Percentiles rank a stretch among this genome's conserved stretches.
Evolutionary conservation across 2,329 filamentous ascomycete genomes (phyloP).

Genomic region (Aspergillus texensis): DNA sequence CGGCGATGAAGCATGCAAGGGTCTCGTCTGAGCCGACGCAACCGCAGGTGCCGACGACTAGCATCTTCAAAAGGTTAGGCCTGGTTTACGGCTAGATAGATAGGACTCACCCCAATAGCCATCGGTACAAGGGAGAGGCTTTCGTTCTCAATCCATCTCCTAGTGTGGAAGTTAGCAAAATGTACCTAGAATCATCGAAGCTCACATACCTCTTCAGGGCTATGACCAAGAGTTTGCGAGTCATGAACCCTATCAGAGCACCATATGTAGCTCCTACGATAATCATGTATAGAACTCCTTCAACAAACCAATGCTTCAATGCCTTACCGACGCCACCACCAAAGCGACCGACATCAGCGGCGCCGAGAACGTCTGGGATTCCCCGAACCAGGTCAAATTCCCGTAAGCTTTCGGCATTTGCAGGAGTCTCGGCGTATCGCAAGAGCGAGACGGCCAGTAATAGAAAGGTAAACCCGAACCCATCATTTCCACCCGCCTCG

Average conservation of each 20-base stretch:
- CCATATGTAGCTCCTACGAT: constrained; percentile 58
- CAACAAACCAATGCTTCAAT: constrained; percentile 60
- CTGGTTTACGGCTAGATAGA: background rate
- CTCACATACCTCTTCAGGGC: constrained; percentile 33
- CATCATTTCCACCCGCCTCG: constrained; percentile 65
- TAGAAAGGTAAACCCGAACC: constrained; percentile 64
- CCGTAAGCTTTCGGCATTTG: constrained; percentile 20
- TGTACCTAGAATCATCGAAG: background rate
- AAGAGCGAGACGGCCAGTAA: constrained; percentile 62
- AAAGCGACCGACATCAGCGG: constrained; percentile 52
- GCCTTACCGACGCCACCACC: constrained; percentile 57
- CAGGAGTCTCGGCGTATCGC: constrained; percentile 51
- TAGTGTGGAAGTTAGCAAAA: constrained; percentile 18
- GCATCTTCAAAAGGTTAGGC: constrained; percentile 46
- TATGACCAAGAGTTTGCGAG: constrained; percentile 51
- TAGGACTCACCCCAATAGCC: constrained; percentile 48
- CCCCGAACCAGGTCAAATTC: constrained; percentile 24
- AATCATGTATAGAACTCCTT: constrained; percentile 64
- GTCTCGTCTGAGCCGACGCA: constrained; percentile 62
- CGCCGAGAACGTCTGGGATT: constrained; percentile 31
- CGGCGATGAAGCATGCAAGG: constrained; percentile 63
- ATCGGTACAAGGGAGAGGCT: constrained; percentile 57
- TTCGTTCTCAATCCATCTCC: constrained; percentile 60
- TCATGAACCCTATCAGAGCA: constrained; percentile 52
- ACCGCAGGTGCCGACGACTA: constrained; percentile 61